Evolutionary conservation across 345 rosid species (phyloP).

Genomic region (Erucastrum elatum): DNA sequence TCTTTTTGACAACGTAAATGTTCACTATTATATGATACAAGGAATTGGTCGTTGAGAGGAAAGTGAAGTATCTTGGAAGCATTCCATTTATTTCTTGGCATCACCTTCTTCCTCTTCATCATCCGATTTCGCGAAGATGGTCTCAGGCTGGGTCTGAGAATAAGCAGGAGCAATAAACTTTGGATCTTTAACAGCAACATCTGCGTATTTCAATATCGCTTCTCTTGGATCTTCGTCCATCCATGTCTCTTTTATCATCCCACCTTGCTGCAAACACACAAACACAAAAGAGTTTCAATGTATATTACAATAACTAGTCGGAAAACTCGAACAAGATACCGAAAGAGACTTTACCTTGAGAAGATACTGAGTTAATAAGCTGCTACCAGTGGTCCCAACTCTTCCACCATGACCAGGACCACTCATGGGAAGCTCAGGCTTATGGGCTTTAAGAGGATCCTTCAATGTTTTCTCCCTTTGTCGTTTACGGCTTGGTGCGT

Average conservation of each 20-base stretch:
- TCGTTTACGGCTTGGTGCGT: conserved; percentile 96
- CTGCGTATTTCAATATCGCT: conserved; percentile 92
- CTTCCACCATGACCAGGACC: conserved; percentile 99
- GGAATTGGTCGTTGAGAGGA: not conserved
- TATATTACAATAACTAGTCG: not conserved
- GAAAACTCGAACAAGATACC: not conserved
- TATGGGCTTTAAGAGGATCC: conserved; percentile 90
- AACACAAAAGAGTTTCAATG: not conserved
- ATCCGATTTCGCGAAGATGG: conserved; percentile 83
- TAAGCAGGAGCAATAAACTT: conserved; percentile 97
- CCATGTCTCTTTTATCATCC: conserved; percentile 99
- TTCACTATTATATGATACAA: conserved; percentile 5
- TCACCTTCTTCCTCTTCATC: conserved; percentile 71
- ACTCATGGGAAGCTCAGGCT: conserved; percentile 87
- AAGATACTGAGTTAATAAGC: conserved; percentile 93
- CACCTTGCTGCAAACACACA: conserved; percentile 80
- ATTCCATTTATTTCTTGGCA: conserved; percentile 7
- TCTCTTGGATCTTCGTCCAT: conserved; percentile 99
- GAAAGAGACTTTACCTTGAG: conserved; percentile 58
- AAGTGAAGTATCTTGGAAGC: not conserved
- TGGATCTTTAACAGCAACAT: conserved; percentile 86
- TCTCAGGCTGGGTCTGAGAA: conserved; percentile 80
- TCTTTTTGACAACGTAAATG: not conserved
- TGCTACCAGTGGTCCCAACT: conserved; percentile 82
- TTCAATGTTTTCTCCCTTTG: conserved; percentile 85